Conservation (phyloP, 163 green algal genomes). For the Scenedesmus sp. region DNA sequence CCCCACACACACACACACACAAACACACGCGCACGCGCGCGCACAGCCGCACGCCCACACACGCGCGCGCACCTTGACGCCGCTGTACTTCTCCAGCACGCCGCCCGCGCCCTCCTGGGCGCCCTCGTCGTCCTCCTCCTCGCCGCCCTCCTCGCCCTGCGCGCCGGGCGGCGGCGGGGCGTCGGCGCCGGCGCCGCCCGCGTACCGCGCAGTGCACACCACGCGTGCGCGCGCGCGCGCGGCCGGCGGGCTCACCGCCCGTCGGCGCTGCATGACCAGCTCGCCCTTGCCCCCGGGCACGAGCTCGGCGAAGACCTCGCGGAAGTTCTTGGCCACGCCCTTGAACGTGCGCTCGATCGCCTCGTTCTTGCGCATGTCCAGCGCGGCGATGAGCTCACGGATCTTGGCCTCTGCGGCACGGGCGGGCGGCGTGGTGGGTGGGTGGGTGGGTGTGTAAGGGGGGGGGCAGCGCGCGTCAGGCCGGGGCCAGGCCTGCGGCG, state of each 20-base stretch:
- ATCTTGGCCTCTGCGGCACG: constrained; percentile 85
- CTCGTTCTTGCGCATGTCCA: constrained; percentile 98
- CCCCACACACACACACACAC: not conserved
- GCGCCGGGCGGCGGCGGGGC: too few species aligned
- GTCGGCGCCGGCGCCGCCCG: too few species aligned
- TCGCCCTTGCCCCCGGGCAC: constrained; percentile 70
- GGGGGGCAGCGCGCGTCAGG: too few species aligned
- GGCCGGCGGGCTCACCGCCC: constrained; percentile 32
- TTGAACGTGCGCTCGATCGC: constrained; percentile 98
- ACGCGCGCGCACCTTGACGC: constrained; percentile 83
- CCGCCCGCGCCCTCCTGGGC: constrained; percentile 37
- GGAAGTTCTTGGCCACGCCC: constrained; percentile 94
- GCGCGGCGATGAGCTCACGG: constrained; percentile 86
- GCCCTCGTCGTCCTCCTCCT: constrained; percentile 50
- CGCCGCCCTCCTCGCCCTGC: constrained; percentile 35
- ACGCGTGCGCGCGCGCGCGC: too few species aligned
- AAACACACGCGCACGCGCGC: not conserved
- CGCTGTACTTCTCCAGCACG: constrained; percentile 84
- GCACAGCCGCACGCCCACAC: not conserved
- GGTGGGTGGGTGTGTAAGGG: too few species aligned
- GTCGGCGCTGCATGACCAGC: constrained; percentile 92
- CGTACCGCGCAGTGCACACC: too few species aligned
- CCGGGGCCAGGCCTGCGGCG: too few species aligned
- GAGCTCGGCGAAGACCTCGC: constrained; percentile 92
- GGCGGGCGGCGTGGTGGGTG: too few species aligned